Conservation (phyloP, 371 early-diverging fungal species). For the Actinomortierella ambigua region DNA sequence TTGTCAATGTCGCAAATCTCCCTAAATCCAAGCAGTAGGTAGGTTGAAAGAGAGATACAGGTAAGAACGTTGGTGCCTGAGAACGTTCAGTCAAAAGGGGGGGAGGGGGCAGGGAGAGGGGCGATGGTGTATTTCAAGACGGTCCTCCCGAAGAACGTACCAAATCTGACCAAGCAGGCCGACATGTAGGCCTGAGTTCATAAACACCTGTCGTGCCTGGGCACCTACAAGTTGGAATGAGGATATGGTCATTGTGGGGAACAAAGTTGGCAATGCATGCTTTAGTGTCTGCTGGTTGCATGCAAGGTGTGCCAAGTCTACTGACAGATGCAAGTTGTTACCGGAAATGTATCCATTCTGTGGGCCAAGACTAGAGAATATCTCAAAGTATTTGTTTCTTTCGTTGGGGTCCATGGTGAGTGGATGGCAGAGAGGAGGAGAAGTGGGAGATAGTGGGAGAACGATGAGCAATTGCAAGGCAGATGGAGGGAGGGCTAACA, state of each 20-base stretch:
- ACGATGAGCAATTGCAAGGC: background rate
- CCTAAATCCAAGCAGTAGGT: slow-evolving; percentile 47
- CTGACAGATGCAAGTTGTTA: slow-evolving; percentile 32
- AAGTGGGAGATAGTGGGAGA: too few relatives aligned
- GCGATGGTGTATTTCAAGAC: background rate
- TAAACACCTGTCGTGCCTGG: slow-evolving; percentile 69
- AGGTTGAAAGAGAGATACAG: background rate
- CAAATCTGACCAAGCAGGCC: slow-evolving; percentile 76
- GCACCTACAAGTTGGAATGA: slow-evolving; percentile 48
- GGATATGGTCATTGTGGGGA: background rate
- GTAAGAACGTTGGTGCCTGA: slow-evolving; percentile 1
- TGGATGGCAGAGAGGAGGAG: too few relatives aligned
- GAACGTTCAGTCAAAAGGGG: background rate
- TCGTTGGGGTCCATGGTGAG: slow-evolving; percentile 49
- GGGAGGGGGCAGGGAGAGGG: background rate
- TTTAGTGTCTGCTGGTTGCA: too few relatives aligned
- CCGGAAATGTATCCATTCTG: slow-evolving; percentile 75
- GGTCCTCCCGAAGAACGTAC: slow-evolving; percentile 43
- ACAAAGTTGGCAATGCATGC: background rate
- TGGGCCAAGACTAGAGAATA: slow-evolving; percentile 67
- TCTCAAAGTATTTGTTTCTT: slow-evolving; percentile 65
- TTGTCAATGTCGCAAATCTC: slow-evolving; percentile 88
- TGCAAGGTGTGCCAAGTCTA: too few relatives aligned
- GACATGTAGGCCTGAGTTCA: slow-evolving; percentile 73
- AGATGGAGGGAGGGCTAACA: too few relatives aligned